phyloP scores from a whole-genome alignment of 306 rosid genomes.

The Cicer cuneatum region DNA sequence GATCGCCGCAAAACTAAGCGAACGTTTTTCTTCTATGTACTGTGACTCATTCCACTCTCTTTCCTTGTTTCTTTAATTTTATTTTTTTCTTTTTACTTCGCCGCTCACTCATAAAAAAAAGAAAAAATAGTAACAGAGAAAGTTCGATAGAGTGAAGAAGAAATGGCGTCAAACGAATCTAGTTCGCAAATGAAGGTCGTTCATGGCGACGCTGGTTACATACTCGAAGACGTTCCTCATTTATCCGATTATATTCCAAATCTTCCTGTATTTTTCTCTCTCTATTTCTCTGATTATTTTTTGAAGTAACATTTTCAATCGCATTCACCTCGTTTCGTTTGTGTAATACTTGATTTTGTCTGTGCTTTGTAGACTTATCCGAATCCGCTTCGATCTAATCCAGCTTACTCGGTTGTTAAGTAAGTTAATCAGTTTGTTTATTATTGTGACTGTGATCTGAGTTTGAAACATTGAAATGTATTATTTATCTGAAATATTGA shows the following conservation, averaged over 20 bases:
- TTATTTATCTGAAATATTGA: conserved; percentile 21
- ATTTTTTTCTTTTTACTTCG: conserved; percentile 9
- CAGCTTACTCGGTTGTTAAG: conserved; percentile 97
- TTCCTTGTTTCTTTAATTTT: neutral
- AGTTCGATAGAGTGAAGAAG: neutral
- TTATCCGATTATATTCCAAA: conserved; percentile 70
- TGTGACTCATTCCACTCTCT: conserved; percentile 3
- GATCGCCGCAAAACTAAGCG: conserved; percentile 32
- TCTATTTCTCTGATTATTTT: neutral
- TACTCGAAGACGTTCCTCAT: conserved; percentile 90
- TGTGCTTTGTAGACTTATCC: conserved; percentile 64
- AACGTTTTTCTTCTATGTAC: neutral
- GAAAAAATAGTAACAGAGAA: neutral
- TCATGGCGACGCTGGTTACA: conserved; percentile 66
- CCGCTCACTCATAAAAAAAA: neutral
- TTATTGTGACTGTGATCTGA: conserved; percentile 27
- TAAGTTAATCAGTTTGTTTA: conserved; percentile 44
- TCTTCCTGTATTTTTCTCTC: conserved; percentile 57
- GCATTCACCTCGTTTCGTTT: conserved; percentile 2
- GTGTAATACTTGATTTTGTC: neutral
- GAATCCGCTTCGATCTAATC: conserved; percentile 92
- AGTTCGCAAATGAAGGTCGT: conserved; percentile 54
- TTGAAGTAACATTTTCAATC: conserved; percentile 6
- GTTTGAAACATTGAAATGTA: conserved; percentile 32
- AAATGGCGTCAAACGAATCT: conserved; percentile 51